Evolutionary conservation across 1,284 basidiomycete species (phyloP), one percentile per base, ranked within the genome.

Genomic region (Xerocomus minutiporus): DNA sequence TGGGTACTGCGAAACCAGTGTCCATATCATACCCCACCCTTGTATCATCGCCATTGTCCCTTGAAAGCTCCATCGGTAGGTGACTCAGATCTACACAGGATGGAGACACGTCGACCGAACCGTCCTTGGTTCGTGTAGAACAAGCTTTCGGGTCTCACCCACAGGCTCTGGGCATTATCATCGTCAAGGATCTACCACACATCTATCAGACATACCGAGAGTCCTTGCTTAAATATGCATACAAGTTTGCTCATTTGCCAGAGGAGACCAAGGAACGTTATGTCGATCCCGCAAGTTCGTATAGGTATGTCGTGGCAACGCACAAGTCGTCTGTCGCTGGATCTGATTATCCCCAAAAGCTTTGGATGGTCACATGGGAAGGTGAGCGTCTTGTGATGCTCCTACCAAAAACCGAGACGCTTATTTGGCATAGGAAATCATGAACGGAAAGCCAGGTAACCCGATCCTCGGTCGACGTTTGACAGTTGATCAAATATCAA

Each of bases 281-380:
- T 63, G 80, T 83, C 32, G 84, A 91, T 69, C 67, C 80, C 3
- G 69, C 64, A 26, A 89, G 82, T 61, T 78, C 78, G 55, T 91
- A 88, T 59, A 90, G 87, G 88, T 86, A 55, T 48, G 73, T 64
- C 29, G 31, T 32, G 15, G 35, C 12, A 31, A 17, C 20, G 36
- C 4, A 26, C 46, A 20, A 25, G 12, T 12, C 2, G 15, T 23
- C 3, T 40, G 31, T 32, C 31, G 6, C 5, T 40, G 23, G 28
- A 20, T 20, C 40, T 61, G 40, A 66, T 13, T 3, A 53, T 44
- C 15, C 8, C 47, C n/a, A 53, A 38, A 20, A 90, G 89, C 66
- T 95, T 93, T 68, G 93, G 93, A 20, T 97, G 93, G 93, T 91
- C 87, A 40, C 89, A 93, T 70, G 93, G 93, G 49, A 95, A 95